Evolutionary conservation across 2,329 filamentous ascomycete species (phyloP).

Genomic region (Exserohilum rostratum): DNA sequence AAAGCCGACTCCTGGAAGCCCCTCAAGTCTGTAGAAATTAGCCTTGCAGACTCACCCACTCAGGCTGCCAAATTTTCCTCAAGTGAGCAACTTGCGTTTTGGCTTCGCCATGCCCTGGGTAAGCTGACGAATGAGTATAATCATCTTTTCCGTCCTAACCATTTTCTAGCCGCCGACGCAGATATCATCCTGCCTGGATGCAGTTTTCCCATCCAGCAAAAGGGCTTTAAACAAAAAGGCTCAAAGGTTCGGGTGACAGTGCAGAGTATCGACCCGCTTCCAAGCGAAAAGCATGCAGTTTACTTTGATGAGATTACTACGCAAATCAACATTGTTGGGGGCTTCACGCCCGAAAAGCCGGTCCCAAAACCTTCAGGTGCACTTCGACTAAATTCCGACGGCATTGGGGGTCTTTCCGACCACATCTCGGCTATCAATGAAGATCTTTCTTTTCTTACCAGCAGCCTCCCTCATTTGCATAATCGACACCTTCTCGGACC

Average conservation of each 20-base stretch:
- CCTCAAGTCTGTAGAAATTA: constrained; percentile 38
- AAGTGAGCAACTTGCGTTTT: constrained; percentile 37
- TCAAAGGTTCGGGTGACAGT: constrained; percentile 63
- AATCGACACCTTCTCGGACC: constrained; percentile 42
- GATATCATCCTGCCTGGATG: constrained; percentile 74
- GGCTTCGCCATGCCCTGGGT: constrained; percentile 43
- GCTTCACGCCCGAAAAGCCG: constrained; percentile 10
- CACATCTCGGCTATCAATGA: constrained; percentile 71
- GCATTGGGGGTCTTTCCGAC: constrained; percentile 70
- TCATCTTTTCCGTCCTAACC: constrained; percentile 14
- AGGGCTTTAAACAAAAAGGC: constrained; percentile 56
- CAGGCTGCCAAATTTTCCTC: constrained; percentile 28
- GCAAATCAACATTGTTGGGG: constrained; percentile 26
- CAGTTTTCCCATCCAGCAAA: constrained; percentile 65
- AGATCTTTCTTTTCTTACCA: constrained; percentile 57
- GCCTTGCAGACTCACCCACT: constrained; percentile 27
- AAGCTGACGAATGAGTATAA: constrained; percentile 7
- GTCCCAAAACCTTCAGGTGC: constrained; percentile 14
- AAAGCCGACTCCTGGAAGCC: constrained; percentile 49
- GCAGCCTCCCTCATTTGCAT: constrained; percentile 15
- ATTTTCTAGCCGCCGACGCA: constrained; percentile 58
- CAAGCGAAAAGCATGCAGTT: constrained; percentile 32
- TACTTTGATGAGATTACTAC: constrained; percentile 40
- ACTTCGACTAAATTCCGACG: constrained; percentile 48
- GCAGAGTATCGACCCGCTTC: constrained; percentile 57